Evolutionary conservation across 129 eudicot genomes (phyloP).

Genomic region (Lonicera japonica): DNA sequence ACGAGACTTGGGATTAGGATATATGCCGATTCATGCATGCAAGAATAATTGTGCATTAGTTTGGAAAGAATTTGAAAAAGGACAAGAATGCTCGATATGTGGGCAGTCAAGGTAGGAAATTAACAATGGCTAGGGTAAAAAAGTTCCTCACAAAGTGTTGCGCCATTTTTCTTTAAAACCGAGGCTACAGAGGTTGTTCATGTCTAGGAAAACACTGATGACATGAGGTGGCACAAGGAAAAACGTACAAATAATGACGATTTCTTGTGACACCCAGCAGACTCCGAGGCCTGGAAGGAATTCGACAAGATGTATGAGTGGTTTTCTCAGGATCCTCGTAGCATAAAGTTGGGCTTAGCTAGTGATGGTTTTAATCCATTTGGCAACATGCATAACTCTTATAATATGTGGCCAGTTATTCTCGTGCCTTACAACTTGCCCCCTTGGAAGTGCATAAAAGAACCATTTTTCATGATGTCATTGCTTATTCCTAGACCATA

Average conservation of each 20-base stretch:
- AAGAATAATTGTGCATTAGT: not conserved
- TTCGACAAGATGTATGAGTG: not conserved
- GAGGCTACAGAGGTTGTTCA: no score
- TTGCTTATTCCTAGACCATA: slow-evolving; percentile 1
- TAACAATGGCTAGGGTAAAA: not conserved
- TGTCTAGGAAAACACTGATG: not conserved
- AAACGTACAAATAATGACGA: not conserved
- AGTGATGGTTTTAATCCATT: slow-evolving; percentile 1
- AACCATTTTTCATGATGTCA: not conserved
- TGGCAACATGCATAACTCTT: not conserved
- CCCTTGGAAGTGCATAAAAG: slow-evolving; percentile 3
- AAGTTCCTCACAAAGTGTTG: not conserved
- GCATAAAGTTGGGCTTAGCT: slow-evolving; percentile 1
- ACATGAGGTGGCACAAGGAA: not conserved
- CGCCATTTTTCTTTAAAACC: not conserved
- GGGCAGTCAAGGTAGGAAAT: not conserved
- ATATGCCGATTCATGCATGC: not conserved
- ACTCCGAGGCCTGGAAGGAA: not conserved
- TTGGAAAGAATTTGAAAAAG: not conserved
- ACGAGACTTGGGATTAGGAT: not conserved
- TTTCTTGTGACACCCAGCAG: not conserved
- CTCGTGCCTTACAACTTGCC: slow-evolving; percentile 2
- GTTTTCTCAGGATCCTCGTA: not conserved
- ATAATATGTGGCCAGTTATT: slow-evolving; percentile 6
- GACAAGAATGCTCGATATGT: not conserved